Percentiles rank a stretch among this genome's conserved stretches.
Conservation (phyloP, 768 basidiomycete genomes). For the Boletus tomentosulus region DNA sequence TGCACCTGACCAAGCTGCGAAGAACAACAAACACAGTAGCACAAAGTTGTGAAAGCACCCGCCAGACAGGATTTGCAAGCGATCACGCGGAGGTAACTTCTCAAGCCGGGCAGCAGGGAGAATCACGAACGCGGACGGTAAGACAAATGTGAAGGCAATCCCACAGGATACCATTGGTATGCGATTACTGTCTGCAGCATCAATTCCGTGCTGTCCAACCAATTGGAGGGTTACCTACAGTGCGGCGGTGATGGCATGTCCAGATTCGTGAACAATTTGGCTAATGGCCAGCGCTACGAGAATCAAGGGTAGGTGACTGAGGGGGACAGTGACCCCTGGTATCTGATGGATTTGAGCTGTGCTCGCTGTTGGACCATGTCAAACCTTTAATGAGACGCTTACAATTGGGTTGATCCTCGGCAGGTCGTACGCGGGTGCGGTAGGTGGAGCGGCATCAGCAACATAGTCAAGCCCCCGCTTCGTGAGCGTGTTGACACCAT, state of each 20-base stretch:
- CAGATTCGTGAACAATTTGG: constrained; percentile 76
- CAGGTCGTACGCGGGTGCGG: neutral
- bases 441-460: neutral
- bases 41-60: constrained; percentile 79
- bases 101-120: constrained; percentile 45
- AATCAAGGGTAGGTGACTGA: constrained; percentile 66
- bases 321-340: constrained; percentile 76
- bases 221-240: constrained; percentile 43
- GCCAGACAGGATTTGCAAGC: constrained; percentile 61
- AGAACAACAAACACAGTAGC: constrained; percentile 47
- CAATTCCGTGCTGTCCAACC: neutral
- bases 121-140: constrained; percentile 75
- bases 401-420: constrained; percentile 30
- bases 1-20: constrained; percentile 32
- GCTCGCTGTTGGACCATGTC: neutral
- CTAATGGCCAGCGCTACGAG: constrained; percentile 55
- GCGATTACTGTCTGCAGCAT: constrained; percentile 46
- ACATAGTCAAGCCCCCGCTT: constrained; percentile 13
- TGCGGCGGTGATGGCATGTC: constrained; percentile 75
- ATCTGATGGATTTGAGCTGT: constrained; percentile 44
- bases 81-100: constrained; percentile 36
- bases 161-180: constrained; percentile 62
- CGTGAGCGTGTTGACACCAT: constrained; percentile 6
- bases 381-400: constrained; percentile 10
- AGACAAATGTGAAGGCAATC: constrained; percentile 51